A percentile compares a stretch with the other conserved stretches of the same genome.
Conservation (phyloP, 2,329 filamentous ascomycete species). For the Periconia sp. region DNA sequence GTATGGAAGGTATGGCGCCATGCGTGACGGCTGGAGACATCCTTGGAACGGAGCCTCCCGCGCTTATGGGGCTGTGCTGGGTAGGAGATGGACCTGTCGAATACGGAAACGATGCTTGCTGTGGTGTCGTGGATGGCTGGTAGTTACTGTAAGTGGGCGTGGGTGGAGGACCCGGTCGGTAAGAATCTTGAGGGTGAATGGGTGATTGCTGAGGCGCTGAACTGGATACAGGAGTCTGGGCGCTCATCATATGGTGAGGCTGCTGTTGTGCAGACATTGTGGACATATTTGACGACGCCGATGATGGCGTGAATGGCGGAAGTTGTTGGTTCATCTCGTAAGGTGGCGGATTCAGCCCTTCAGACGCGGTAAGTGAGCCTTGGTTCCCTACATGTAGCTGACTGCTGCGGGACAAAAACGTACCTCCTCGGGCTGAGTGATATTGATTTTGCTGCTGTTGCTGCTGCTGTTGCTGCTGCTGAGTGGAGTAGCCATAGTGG, state of each 20-base stretch:
- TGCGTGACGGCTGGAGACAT: slow-evolving; percentile 56
- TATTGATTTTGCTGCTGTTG: slow-evolving; percentile 32
- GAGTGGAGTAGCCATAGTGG: slow-evolving; percentile 55
- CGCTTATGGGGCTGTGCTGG: slow-evolving; percentile 53
- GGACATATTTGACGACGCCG: slow-evolving; percentile 53
- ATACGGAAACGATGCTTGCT: slow-evolving; percentile 52
- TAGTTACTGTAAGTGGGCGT: slow-evolving; percentile 64
- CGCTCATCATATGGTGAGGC: slow-evolving; percentile 51
- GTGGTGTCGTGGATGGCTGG: slow-evolving; percentile 56
- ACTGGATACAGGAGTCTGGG: slow-evolving; percentile 42
- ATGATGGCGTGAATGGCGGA: slow-evolving; percentile 62
- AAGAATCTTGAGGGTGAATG: slow-evolving; percentile 62
- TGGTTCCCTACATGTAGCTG: slow-evolving; percentile 54
- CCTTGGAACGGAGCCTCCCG: slow-evolving; percentile 48
- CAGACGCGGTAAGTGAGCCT: slow-evolving; percentile 61
- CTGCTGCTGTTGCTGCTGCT: slow-evolving; percentile 33
- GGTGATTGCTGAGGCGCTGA: slow-evolving; percentile 51
- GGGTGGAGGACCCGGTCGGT: slow-evolving; percentile 54
- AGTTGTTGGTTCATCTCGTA: slow-evolving; percentile 65
- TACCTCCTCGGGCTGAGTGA: slow-evolving; percentile 40
- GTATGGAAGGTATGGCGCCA: slow-evolving; percentile 47
- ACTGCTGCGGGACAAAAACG: slow-evolving; percentile 60
- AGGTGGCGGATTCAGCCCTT: slow-evolving; percentile 66
- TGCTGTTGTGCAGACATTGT: slow-evolving; percentile 49
- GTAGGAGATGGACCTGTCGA: slow-evolving; percentile 52